Evolutionary conservation across 2,329 filamentous ascomycete species (phyloP).

Genomic region (Talaromyces sp.): DNA sequence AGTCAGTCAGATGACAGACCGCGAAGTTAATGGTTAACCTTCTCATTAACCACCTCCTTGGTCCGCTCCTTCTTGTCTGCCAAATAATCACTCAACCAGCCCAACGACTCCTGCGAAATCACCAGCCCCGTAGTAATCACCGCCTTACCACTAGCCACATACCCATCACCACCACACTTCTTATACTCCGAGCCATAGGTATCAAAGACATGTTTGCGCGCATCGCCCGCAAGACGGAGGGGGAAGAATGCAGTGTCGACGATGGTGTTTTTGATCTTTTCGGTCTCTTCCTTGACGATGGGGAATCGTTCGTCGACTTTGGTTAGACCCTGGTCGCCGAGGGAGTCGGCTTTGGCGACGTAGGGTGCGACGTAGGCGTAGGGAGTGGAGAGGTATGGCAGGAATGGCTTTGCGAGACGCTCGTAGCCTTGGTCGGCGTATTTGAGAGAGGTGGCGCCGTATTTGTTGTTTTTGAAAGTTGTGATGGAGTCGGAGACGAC

Average conservation of each 20-base stretch:
- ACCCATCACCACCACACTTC: conserved; percentile 54
- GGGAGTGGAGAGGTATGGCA: conserved; percentile 75
- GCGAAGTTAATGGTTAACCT: conserved; percentile 31
- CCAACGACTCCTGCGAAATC: conserved; percentile 63
- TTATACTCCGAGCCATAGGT: conserved; percentile 48
- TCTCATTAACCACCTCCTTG: conserved; percentile 56
- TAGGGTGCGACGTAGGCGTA: conserved; percentile 84
- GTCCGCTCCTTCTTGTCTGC: conserved; percentile 62
- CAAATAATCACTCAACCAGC: conserved; percentile 60
- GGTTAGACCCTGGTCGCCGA: conserved; percentile 70
- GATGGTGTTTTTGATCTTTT: conserved; percentile 65
- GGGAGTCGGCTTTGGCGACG: conserved; percentile 73
- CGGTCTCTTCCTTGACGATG: conserved; percentile 71
- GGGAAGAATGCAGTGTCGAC: conserved; percentile 63
- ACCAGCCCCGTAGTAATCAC: conserved; percentile 66
- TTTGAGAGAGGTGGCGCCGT: conserved; percentile 78
- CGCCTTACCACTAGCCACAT: conserved; percentile 69
- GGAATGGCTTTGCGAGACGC: conserved; percentile 71
- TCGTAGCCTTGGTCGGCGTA: conserved; percentile 73
- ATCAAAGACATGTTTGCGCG: conserved; percentile 47
- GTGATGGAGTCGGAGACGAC: conserved; percentile 75
- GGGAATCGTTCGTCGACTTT: conserved; percentile 71
- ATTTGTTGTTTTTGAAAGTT: conserved; percentile 76
- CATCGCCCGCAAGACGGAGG: conserved; percentile 60
- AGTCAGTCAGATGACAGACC: background rate